These are phyloP conservation scores for Neoascochyta sp. DNA, from an alignment of 2,329 filamentous ascomycete species.

Conservation along the genomic window DNA sequence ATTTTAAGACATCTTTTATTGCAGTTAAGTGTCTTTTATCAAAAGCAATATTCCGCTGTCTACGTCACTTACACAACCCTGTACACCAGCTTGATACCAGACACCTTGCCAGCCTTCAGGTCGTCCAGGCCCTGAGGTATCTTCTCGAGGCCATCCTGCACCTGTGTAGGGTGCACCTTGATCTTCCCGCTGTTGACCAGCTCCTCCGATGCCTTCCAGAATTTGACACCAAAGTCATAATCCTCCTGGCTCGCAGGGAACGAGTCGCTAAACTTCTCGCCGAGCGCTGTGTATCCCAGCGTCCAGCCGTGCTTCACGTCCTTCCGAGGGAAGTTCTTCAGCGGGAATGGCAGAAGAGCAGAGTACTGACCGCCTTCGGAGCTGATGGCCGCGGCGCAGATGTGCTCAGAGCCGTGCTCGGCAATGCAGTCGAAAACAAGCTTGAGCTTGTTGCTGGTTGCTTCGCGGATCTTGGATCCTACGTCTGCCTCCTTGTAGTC, in stretches of 20 bases:
- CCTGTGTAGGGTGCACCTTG: constrained; percentile 29
- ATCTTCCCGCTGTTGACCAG: constrained; percentile 30
- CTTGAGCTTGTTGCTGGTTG: constrained; percentile 44
- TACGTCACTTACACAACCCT: constrained; percentile 10
- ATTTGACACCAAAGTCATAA: constrained; percentile 28
- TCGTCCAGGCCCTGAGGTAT: constrained; percentile 32
- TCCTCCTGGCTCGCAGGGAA: constrained; percentile 26
- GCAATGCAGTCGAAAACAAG: constrained; percentile 50
- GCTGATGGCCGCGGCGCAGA: constrained; percentile 20
- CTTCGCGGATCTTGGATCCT: constrained; percentile 46
- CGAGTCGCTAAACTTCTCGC: constrained; percentile 37
- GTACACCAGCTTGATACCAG: constrained; percentile 37
- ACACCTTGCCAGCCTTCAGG: constrained; percentile 32
- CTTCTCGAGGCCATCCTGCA: constrained; percentile 28
- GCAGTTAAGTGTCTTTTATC: no score
- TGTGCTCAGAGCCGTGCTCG: constrained; percentile 14
- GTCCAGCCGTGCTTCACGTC: constrained; percentile 45
- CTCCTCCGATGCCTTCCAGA: constrained; percentile 19
- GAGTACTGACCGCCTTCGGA: constrained; percentile 19
- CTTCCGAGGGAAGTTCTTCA: constrained; percentile 38
- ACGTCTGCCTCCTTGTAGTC: constrained; percentile 49
- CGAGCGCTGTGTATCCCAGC: constrained; percentile 44
- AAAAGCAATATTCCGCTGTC: not conserved
- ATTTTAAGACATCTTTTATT: no score
- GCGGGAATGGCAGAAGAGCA: constrained; percentile 11